Conservation (phyloP, 148 eudicot species). For the Limonium bicolor region DNA sequence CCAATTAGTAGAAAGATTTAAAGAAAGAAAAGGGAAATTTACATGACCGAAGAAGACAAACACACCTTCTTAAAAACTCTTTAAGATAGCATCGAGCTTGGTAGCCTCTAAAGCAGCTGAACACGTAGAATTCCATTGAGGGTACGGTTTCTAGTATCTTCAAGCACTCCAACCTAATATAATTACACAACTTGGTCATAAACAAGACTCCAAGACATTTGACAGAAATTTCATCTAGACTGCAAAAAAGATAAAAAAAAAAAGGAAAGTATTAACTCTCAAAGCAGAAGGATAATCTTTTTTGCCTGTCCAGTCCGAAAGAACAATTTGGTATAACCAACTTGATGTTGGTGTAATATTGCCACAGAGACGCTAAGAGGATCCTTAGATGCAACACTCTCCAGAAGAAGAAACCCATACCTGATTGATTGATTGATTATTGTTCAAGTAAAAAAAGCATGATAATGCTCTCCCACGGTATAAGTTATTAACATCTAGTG, state of each 20-base stretch:
- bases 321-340: conserved; percentile 87
- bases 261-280: too few relatives aligned
- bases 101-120: conserved; percentile 92
- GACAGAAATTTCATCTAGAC: too few relatives aligned
- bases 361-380: conserved; percentile 85
- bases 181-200: neutral
- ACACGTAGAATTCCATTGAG: conserved; percentile 85
- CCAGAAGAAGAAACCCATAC: conserved; percentile 82
- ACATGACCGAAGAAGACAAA: conserved; percentile 77
- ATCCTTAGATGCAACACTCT: conserved; percentile 67
- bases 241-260: too few relatives aligned
- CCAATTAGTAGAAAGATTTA: neutral
- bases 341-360: conserved; percentile 91
- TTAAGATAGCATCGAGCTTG: conserved; percentile 53
- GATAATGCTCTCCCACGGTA: neutral
- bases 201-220: too few relatives aligned
- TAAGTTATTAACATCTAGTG: too few relatives aligned
- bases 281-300: neutral
- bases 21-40: conserved; percentile 5
- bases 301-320: conserved; percentile 98
- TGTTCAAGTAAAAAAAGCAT: conserved; percentile 1
- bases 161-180: conserved; percentile 85
- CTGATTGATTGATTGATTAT: conserved; percentile 17
- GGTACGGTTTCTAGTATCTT: conserved; percentile 89
- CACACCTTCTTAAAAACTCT: conserved; percentile 41